Evolutionary conservation across 805 yeast genomes (phyloP).

Genomic region (Zygosaccharomyces gambellarensis): DNA sequence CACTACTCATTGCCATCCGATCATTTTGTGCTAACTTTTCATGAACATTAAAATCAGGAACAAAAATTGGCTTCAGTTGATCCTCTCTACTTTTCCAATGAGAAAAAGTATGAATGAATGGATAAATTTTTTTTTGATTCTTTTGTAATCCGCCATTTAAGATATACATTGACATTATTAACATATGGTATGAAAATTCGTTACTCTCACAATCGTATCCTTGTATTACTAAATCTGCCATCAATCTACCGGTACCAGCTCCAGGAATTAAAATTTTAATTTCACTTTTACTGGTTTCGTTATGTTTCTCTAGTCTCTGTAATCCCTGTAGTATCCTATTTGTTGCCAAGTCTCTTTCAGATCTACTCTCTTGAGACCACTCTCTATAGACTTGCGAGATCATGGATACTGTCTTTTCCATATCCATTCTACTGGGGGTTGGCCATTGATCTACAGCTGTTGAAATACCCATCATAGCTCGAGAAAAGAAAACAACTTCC

Average conservation of each 20-base stretch:
- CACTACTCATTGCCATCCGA: constrained; percentile 60
- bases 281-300: constrained; percentile 38
- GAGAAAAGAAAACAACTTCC: constrained; percentile 2
- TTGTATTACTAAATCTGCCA: constrained; percentile 44
- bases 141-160: constrained; percentile 41
- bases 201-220: constrained; percentile 56
- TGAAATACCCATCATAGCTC: constrained; percentile 1
- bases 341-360: constrained; percentile 35
- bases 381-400: constrained; percentile 51
- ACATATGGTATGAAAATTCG: constrained; percentile 57
- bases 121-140: constrained; percentile 41
- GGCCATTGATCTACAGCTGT: constrained; percentile 34
- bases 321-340: constrained; percentile 35
- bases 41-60: constrained; percentile 42
- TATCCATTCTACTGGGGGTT: constrained; percentile 38
- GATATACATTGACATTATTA: constrained; percentile 47
- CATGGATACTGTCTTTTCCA: constrained; percentile 51
- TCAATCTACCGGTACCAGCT: constrained; percentile 52
- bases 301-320: constrained; percentile 27
- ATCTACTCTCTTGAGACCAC: constrained; percentile 47
- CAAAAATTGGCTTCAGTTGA: constrained; percentile 42
- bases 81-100: constrained; percentile 39
- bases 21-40: constrained; percentile 41
- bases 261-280: constrained; percentile 51
- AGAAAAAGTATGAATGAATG: constrained; percentile 47